Evolutionary conservation across 1,284 basidiomycete genomes (phyloP).

Genomic region (Omphalotus olearius): DNA sequence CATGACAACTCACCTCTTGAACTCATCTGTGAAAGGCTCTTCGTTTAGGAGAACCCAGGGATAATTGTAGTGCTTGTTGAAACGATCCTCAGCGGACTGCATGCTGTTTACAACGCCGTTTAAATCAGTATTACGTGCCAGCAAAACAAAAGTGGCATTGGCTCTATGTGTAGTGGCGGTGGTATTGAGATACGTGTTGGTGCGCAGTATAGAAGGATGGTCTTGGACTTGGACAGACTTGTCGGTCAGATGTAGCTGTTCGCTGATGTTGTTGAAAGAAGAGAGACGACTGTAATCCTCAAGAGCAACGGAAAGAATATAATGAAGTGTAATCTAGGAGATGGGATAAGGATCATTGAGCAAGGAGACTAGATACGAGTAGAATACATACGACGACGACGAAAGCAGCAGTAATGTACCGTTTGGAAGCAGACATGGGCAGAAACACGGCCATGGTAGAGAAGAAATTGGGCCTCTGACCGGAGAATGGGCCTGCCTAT

Average conservation of each 20-base stretch:
- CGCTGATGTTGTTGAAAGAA: slow-evolving; percentile 15
- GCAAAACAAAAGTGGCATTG: slow-evolving; percentile 38
- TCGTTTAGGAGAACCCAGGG: slow-evolving; percentile 76
- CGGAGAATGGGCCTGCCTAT: neutral
- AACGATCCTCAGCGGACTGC: slow-evolving; percentile 51
- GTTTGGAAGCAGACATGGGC: slow-evolving; percentile 43
- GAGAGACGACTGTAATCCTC: slow-evolving; percentile 27
- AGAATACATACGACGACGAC: slow-evolving; percentile 41
- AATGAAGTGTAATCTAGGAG: slow-evolving; percentile 33
- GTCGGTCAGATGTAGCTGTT: slow-evolving; percentile 4
- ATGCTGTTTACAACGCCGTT: slow-evolving; percentile 51
- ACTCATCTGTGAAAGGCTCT: slow-evolving; percentile 63
- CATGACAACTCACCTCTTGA: slow-evolving; percentile 45
- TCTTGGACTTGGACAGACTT: neutral
- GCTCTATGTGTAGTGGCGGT: slow-evolving; percentile 19
- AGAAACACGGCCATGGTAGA: slow-evolving; percentile 15
- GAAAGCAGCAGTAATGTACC: slow-evolving; percentile 41
- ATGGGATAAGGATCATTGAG: slow-evolving; percentile 8
- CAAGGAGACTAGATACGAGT: neutral
- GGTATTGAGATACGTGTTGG: slow-evolving; percentile 10
- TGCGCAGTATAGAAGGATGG: neutral
- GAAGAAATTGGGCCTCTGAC: no score
- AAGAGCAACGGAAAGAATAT: slow-evolving; percentile 29
- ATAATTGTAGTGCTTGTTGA: slow-evolving; percentile 63
- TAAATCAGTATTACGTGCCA: slow-evolving; percentile 40